Conservation (phyloP, 2,329 filamentous ascomycete species). For the Cadophora malorum region DNA sequence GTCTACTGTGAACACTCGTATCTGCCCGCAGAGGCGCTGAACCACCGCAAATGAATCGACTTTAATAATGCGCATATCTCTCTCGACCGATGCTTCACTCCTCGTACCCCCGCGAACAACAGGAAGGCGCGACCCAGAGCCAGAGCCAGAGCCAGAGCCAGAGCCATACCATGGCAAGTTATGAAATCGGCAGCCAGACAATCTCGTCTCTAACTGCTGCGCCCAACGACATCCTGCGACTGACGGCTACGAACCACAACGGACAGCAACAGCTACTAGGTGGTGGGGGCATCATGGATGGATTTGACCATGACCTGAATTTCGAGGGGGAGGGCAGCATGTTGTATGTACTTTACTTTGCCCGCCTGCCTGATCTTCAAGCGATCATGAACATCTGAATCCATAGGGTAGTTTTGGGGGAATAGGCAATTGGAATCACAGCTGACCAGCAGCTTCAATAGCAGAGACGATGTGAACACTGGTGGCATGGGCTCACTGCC, state of each 20-base stretch:
- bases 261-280: conserved; percentile 27
- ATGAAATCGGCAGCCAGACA: conserved; percentile 28
- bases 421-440: background rate
- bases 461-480: conserved; percentile 49
- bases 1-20: conserved; percentile 1
- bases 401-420: background rate
- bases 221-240: conserved; percentile 40
- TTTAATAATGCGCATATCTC: conserved; percentile 34
- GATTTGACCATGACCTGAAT: conserved; percentile 41
- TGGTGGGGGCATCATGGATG: conserved; percentile 39
- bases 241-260: conserved; percentile 32
- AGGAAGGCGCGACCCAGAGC: background rate
- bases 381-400: background rate
- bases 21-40: background rate
- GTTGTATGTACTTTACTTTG: conserved; percentile 37
- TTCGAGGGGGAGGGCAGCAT: conserved; percentile 39
- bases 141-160: background rate
- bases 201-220: conserved; percentile 28
- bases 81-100: conserved; percentile 29
- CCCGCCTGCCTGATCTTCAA: background rate
- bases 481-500: conserved; percentile 44
- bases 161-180: conserved; percentile 26
- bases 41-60: conserved; percentile 15
- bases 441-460: conserved; percentile 23
- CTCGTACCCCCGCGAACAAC: conserved; percentile 17